Percentiles rank a stretch among this genome's conserved stretches.
Conservation (phyloP, 2,329 filamentous ascomycete species). For the Exutisphaerella laricina region DNA sequence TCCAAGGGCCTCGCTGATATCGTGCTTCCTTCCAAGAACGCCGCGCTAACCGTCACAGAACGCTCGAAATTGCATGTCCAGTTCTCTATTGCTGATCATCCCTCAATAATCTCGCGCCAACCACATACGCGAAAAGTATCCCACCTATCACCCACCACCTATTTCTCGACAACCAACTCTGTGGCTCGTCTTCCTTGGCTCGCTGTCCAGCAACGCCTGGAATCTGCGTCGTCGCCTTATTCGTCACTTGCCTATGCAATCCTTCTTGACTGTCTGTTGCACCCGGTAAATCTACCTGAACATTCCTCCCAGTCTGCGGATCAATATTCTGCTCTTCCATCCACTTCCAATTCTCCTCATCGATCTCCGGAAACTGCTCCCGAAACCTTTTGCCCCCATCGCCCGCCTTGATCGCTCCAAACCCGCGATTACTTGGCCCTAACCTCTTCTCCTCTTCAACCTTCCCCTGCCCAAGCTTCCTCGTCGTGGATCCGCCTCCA, state of each 20-base stretch:
- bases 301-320: constrained; percentile 59
- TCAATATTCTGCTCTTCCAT: constrained; percentile 81
- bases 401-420: constrained; percentile 75
- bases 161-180: constrained; percentile 75
- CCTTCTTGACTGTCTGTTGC: too few relatives aligned
- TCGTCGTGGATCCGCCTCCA: constrained; percentile 67
- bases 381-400: constrained; percentile 90
- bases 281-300: too few relatives aligned
- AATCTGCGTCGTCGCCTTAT: too few relatives aligned
- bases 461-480: constrained; percentile 34
- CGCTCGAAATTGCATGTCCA: too few relatives aligned
- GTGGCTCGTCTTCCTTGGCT: constrained; percentile 69
- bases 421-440: constrained; percentile 48
- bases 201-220: too few relatives aligned
- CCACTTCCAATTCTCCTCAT: constrained; percentile 87
- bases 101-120: constrained; percentile 69
- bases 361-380: constrained; percentile 81
- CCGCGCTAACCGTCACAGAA: too few relatives aligned
- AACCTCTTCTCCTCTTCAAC: constrained; percentile 4
- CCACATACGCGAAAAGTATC: constrained; percentile 72
- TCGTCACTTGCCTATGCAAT: too few relatives aligned
- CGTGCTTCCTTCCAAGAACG: too few relatives aligned
- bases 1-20: too few relatives aligned
- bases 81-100: constrained; percentile 30
- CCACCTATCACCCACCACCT: constrained; percentile 68